Evolutionary conservation across 2,329 filamentous ascomycete species (phyloP), one percentile per base, ranked within the genome.

Genomic region (Lecanicillium sp.): DNA sequence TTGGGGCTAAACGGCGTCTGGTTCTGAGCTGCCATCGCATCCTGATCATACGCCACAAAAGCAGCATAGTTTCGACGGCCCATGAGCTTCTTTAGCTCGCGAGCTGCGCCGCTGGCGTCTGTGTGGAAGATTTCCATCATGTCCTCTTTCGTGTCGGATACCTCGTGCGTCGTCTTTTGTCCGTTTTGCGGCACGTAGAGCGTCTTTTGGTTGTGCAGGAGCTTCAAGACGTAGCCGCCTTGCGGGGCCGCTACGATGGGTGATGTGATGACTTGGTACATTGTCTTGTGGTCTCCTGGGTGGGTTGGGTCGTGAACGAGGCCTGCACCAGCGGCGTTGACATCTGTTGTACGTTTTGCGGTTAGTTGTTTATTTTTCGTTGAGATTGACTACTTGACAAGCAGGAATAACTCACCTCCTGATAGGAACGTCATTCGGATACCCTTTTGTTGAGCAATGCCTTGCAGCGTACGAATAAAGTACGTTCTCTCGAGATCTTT

Each of bases 81-180:
- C 88, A 98, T 98, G 37, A 98, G 74, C 54, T 90, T 85, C 65
- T 89, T 89, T 55, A 89, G 71, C 59, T 95, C 90, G 33, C 89
- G 74, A 1, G 80, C 70, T 27, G 78, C 70, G n/a, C 92, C 90
- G 38, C 82, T 86, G 13, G 92, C 87, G 51, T 98, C 92, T 7
- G 83, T 85, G 53, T 92, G 87, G 73, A 98, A 98, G 49, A 98
- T 94, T 67, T 98, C 92, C 85, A 98, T 94, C 92, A 98, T 98
- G 63, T 98, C 92, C 61, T 98, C 92, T 63, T 98, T 96, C 33
- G 92, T 98, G 58, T 98, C 92, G 2, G 81, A 84, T 2, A 85
- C 74, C 47, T 81, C 75, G 44, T 87, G 78, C 2, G 73, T 83
- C 1, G 83, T 80, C 47, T 77, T 75, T 41, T 87, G 79, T 2